Conservation (phyloP, 2,329 filamentous ascomycete species). For the Hymenoscyphus infarciens region DNA sequence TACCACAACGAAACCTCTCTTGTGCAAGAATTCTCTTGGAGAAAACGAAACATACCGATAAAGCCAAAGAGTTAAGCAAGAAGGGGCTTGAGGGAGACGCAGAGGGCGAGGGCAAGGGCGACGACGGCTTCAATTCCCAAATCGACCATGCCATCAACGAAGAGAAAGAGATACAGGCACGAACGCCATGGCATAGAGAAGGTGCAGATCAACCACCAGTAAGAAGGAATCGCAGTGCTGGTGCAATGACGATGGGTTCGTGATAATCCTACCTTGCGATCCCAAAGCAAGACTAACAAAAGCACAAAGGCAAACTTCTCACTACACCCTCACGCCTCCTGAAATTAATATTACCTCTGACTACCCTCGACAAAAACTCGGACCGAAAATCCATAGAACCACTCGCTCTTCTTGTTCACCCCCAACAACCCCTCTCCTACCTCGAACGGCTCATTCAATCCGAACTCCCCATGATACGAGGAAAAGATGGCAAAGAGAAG, state of each 20-base stretch:
- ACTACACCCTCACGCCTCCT: constrained; percentile 78
- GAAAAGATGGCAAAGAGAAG: constrained; percentile 61
- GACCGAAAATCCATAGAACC: constrained; percentile 74
- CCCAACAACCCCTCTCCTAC: constrained; percentile 87
- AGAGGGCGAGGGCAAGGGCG: constrained; percentile 27
- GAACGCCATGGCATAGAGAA: constrained; percentile 64
- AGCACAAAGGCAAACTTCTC: constrained; percentile 62
- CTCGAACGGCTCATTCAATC: constrained; percentile 85
- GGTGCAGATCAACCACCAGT: constrained; percentile 57
- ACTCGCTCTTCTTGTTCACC: constrained; percentile 79
- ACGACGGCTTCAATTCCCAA: constrained; percentile 37
- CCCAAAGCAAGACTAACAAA: background rate
- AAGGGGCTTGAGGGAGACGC: constrained; percentile 31
- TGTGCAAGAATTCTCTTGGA: background rate
- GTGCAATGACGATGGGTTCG: constrained; percentile 62
- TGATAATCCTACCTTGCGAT: background rate
- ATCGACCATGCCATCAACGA: constrained; percentile 37
- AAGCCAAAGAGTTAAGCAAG: constrained; percentile 25
- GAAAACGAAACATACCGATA: constrained; percentile 10
- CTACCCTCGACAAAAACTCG: constrained; percentile 54
- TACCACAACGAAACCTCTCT: background rate
- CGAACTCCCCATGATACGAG: constrained; percentile 65
- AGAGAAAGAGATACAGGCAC: constrained; percentile 53
- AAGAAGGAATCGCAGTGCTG: constrained; percentile 40
- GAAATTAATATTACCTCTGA: constrained; percentile 75